Evolutionary conservation across 441 rosid species (phyloP).

Genomic region (Macaranga tanarius): DNA sequence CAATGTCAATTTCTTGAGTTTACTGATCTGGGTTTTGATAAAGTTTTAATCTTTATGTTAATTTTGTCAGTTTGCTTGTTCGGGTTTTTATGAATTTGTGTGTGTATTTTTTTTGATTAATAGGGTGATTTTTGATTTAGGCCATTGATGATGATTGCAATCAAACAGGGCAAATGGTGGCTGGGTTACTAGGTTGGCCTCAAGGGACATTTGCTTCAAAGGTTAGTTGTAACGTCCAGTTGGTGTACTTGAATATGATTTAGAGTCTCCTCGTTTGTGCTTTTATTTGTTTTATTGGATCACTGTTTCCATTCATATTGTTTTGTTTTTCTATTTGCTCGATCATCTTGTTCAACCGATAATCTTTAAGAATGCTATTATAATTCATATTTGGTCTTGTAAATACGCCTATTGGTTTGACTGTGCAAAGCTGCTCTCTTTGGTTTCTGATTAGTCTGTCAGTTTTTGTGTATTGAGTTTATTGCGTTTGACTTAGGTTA

Average conservation of each 20-base stretch:
- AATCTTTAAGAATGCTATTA: neutral
- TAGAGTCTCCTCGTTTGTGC: neutral
- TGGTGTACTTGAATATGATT: neutral
- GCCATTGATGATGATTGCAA: conserved; percentile 97
- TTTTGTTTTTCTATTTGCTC: neutral
- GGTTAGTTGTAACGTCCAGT: conserved; percentile 42
- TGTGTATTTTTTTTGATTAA: neutral
- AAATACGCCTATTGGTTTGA: neutral
- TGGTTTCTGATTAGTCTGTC: neutral
- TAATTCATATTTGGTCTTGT: neutral
- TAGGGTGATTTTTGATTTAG: conserved; percentile 32
- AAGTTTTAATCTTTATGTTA: neutral
- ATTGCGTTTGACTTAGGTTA: neutral
- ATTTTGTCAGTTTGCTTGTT: neutral
- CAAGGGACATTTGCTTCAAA: conserved; percentile 95
- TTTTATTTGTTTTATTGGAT: neutral
- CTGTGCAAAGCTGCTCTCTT: neutral
- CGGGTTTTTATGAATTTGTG: conserved; percentile 8
- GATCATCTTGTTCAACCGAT: neutral
- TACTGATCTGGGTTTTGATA: neutral
- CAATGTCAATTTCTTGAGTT: too few relatives aligned
- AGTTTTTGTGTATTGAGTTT: neutral
- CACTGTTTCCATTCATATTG: neutral
- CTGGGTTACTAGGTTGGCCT: conserved; percentile 91
- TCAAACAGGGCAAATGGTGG: conserved; percentile 98